These are phyloP conservation scores for Plenodomus tracheiphilus DNA, from an alignment of 2,329 filamentous ascomycete species.

Conservation along the genomic window DNA sequence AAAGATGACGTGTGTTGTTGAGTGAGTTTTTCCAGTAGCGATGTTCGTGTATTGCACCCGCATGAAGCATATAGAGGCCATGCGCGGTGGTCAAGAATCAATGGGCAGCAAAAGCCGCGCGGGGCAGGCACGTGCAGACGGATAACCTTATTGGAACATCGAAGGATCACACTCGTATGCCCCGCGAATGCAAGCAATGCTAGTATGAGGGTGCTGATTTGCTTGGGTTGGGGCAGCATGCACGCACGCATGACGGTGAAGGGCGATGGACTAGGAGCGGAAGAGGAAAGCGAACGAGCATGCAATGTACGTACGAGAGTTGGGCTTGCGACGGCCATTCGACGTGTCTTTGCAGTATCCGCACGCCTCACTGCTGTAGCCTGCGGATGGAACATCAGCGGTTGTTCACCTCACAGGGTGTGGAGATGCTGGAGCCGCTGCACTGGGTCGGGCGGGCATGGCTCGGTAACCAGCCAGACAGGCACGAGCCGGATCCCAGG, in stretches of 20 bases:
- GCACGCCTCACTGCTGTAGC: conserved; percentile 54
- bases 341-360: conserved; percentile 55
- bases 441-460: conserved; percentile 3
- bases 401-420: conserved; percentile 6
- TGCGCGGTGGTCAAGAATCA: conserved; percentile 1
- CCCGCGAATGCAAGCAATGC: conserved; percentile 9
- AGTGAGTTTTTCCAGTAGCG: conserved; percentile 4
- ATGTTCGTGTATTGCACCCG: conserved; percentile 7
- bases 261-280: conserved; percentile 8
- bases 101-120: conserved; percentile 17
- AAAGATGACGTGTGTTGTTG: too few species aligned
- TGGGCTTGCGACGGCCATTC: conserved; percentile 51
- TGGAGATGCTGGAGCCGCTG: conserved; percentile 7
- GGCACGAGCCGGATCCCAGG: conserved; percentile 39
- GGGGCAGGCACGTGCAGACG: conserved; percentile 27
- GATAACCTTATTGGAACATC: conserved; percentile 30
- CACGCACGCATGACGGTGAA: conserved; percentile 23
- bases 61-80: not conserved
- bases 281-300: conserved; percentile 3
- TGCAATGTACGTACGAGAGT: conserved; percentile 51
- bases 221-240: conserved; percentile 6
- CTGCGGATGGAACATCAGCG: conserved; percentile 39
- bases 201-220: not conserved
- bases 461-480: conserved; percentile 40
- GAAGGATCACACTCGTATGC: conserved; percentile 11